These are phyloP conservation scores for Acephala macrosclerotiorum DNA, from an alignment of 2,329 filamentous ascomycete species.

Conservation along the genomic window DNA sequence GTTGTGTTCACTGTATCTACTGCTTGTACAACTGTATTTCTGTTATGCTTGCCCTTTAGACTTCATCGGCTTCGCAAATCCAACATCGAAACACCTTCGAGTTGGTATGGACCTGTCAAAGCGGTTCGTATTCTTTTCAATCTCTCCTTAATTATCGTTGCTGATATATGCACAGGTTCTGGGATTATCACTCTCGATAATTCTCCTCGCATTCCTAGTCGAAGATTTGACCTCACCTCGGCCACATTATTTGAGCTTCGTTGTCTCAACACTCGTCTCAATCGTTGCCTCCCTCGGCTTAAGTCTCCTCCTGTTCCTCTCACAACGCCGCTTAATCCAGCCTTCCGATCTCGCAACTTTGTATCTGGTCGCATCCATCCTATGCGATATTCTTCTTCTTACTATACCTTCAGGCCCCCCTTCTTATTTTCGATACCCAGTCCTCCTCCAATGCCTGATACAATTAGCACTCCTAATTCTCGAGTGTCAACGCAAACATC, in stretches of 20 bases:
- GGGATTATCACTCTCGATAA: slow-evolving; percentile 14
- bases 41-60: slow-evolving; percentile 18
- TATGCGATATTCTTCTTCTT: slow-evolving; percentile 25
- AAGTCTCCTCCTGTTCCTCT: slow-evolving; percentile 28
- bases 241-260: neutral
- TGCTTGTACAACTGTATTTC: neutral
- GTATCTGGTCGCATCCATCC: slow-evolving; percentile 30
- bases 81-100: slow-evolving; percentile 4
- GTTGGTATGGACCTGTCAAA: slow-evolving; percentile 17
- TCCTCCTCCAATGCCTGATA: slow-evolving; percentile 17
- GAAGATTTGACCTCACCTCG: neutral
- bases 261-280: slow-evolving; percentile 24
- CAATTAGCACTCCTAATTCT: slow-evolving; percentile 27
- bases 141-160: neutral
- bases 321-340: slow-evolving; percentile 24
- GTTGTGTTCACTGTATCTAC: neutral
- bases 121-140: slow-evolving; percentile 8
- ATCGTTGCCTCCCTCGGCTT: slow-evolving; percentile 28
- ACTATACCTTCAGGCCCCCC: slow-evolving; percentile 14
- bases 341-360: slow-evolving; percentile 28
- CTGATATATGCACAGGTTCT: slow-evolving; percentile 10
- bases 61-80: slow-evolving; percentile 13
- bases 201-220: slow-evolving; percentile 9
- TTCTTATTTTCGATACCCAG: neutral
- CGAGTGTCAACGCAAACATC: slow-evolving; percentile 22